Conservation (phyloP, 164 flowering plant species). For the Cinnamomum chago region DNA sequence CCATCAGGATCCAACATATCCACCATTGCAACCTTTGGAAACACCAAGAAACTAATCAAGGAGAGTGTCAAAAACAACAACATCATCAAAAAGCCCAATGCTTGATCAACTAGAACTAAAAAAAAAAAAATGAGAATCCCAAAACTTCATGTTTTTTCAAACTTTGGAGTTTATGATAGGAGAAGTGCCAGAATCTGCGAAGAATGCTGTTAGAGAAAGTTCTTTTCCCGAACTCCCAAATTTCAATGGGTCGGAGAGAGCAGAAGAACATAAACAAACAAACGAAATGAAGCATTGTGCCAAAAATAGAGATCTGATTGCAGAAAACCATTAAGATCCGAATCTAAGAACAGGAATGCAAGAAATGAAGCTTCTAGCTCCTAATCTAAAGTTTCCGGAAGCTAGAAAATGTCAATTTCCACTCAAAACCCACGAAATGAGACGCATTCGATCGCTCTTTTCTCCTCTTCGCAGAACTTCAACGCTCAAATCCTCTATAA, state of each 20-base stretch:
- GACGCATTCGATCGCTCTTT: neutral
- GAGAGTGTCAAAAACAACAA: neutral
- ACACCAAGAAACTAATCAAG: neutral
- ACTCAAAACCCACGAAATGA: slow-evolving; percentile 1
- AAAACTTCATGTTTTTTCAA: too few relatives aligned
- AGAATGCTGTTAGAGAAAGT: too few relatives aligned
- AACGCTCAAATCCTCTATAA: too few relatives aligned
- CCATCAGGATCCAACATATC: slow-evolving; percentile 3
- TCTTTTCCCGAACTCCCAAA: neutral
- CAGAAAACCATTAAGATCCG: neutral
- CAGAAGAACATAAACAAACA: too few relatives aligned
- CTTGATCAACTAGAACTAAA: too few relatives aligned
- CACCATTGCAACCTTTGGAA: slow-evolving; percentile 3
- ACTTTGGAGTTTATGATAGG: too few relatives aligned
- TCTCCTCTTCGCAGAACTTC: neutral
- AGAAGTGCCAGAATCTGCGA: too few relatives aligned
- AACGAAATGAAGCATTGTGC: too few relatives aligned
- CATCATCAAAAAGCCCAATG: neutral
- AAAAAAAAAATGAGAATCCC: too few relatives aligned
- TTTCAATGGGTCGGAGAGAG: neutral
- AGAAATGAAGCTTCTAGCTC: neutral
- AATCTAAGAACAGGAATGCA: neutral
- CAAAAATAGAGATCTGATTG: neutral
- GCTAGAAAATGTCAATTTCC: neutral
- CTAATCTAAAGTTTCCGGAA: neutral